Evolutionary conservation across 176 grass and related monocot species (phyloP), one percentile per base, ranked within the genome.

Genomic region (Pontederia paniculata): DNA sequence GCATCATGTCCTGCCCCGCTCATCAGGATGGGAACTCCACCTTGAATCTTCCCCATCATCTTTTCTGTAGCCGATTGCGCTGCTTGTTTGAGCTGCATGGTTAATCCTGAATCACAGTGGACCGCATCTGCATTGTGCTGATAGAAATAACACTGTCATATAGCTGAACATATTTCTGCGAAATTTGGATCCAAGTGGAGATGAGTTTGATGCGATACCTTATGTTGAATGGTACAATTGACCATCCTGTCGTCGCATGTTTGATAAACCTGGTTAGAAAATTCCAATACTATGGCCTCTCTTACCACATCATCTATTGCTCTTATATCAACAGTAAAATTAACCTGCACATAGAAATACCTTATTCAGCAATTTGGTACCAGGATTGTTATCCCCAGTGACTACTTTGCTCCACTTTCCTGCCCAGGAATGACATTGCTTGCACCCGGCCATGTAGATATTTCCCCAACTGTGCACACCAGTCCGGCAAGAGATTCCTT

Each of bases 381-480:
- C 7, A n/a, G 8, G 45, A 6, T 9, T 9, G 16, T 51, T 13
- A 12, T 9, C 15, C 9, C 9, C n/a, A 20, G 21, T 11, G 44
- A 22, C 4, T 1, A 28, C 16, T 19, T 31, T 23, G 5, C 31
- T 14, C 8, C 11, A 70, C 60, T 66, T 85, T 78, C 91, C 83
- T 98, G 93, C 16, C 86, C 83, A 9, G 93, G 93, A 23, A 98
- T 98, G 42, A 91, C 93, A 44, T 98, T 97, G 77, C 91, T 97
- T 12, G 91, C 86, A 37, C 91, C 83, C 14, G 93, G 93, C 93
- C 86, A 98, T n/a, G 72, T 77, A 45, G 74, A 77, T 14, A 98
- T 70, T 60, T 98, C 83, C 3, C 93, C 86, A 0, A 98, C 93
- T 4, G 93, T 98, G 86, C 93, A 98, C 44, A 98, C 93, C 21